These are phyloP conservation scores for Chimonanthus salicifolius DNA, from an alignment of 164 flowering plant genomes.

Conservation along the genomic window DNA sequence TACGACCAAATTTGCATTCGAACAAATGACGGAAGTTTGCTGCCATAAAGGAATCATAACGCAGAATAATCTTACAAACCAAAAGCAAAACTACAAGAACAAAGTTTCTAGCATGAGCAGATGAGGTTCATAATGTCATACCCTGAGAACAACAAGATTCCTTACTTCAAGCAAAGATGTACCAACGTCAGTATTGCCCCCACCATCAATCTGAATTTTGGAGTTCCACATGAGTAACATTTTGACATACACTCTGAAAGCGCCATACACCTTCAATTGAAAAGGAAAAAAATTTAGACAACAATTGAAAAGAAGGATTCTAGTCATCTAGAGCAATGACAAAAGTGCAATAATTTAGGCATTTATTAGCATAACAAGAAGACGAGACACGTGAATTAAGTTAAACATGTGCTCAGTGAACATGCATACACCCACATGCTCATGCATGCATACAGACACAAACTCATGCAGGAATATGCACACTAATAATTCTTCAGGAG, in stretches of 20 bases:
- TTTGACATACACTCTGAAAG: slow-evolving; percentile 70
- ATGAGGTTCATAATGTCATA: slow-evolving; percentile 24
- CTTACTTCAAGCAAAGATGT: slow-evolving; percentile 85
- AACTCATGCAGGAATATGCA: no score
- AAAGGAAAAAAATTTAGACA: slow-evolving; percentile 6
- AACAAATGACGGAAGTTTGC: slow-evolving; percentile 71
- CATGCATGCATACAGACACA: no score
- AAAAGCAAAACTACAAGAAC: not conserved
- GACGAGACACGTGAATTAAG: no score
- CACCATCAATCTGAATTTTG: slow-evolving; percentile 77
- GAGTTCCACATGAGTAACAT: slow-evolving; percentile 97
- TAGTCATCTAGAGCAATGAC: not conserved
- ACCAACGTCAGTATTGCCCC: slow-evolving; percentile 56
- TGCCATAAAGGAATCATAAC: slow-evolving; percentile 25
- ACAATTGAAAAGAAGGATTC: not conserved
- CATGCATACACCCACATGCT: no score
- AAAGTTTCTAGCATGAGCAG: not conserved
- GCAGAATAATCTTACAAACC: not conserved
- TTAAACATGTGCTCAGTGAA: no score
- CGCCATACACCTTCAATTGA: slow-evolving; percentile 82
- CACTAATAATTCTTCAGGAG: no score
- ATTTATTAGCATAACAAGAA: no score
- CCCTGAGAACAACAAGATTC: slow-evolving; percentile 84
- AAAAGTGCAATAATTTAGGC: no score
- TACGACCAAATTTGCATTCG: slow-evolving; percentile 76